A percentile compares a stretch with the other conserved stretches of the same genome.
Conservation (phyloP, 371 early-diverging fungal genomes). For the Zychaea mexicana region DNA sequence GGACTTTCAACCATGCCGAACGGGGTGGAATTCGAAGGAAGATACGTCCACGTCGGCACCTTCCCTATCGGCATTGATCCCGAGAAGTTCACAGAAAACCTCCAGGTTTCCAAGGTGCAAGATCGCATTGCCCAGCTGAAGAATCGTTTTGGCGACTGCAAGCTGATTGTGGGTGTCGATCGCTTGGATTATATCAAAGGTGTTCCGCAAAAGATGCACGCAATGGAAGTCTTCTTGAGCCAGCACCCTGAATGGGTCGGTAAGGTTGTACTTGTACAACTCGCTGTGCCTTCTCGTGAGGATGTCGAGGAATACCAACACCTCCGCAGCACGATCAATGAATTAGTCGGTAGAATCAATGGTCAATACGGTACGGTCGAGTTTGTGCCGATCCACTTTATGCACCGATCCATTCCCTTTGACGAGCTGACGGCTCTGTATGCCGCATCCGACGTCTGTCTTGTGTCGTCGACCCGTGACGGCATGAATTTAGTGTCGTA, state of each 20-base stretch:
- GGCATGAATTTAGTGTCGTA: constrained; percentile 99
- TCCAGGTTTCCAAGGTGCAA: constrained; percentile 70
- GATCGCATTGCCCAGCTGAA: constrained; percentile 79
- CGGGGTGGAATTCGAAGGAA: constrained; percentile 88
- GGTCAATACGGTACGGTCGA: constrained; percentile 93
- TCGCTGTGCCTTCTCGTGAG: constrained; percentile 96
- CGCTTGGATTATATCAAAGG: constrained; percentile 99
- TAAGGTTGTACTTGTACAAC: constrained; percentile 95
- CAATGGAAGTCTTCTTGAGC: constrained; percentile 91
- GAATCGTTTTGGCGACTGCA: constrained; percentile 85
- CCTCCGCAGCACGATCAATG: constrained; percentile 89
- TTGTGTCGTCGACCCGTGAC: constrained; percentile 98
- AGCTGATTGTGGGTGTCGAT: constrained; percentile 98
- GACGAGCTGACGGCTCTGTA: constrained; percentile 97
- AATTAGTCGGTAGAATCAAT: constrained; percentile 96
- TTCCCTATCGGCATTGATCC: constrained; percentile 99
- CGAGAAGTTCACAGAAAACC: constrained; percentile 84
- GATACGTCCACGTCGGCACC: constrained; percentile 91
- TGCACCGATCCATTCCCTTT: constrained; percentile 96
- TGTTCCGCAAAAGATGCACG: constrained; percentile 97
- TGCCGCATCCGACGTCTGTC: constrained; percentile 93
- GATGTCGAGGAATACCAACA: constrained; percentile 98
- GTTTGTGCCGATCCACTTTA: constrained; percentile 96
- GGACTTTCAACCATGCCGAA: constrained; percentile 91
- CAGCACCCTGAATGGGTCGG: constrained; percentile 94